These are phyloP conservation scores for Odontarrhena argentea DNA, from an alignment of 345 rosid species.

Conservation along the genomic window DNA sequence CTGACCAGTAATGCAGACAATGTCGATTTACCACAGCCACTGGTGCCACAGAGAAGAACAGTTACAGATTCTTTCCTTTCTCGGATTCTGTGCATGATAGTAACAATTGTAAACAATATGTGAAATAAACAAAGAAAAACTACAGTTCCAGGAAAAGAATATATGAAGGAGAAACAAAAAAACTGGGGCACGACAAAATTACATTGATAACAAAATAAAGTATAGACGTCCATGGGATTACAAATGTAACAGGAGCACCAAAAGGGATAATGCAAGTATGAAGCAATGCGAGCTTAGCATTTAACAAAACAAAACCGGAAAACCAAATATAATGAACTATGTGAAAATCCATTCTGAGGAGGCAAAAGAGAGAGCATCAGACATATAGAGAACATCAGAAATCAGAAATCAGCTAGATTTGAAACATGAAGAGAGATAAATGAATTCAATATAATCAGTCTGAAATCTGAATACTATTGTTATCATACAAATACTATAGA, in stretches of 20 bases:
- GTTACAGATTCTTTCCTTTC: constrained; percentile 98
- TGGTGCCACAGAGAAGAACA: constrained; percentile 95
- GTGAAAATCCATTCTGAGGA: background rate
- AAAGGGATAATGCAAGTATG: background rate
- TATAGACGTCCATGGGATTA: background rate
- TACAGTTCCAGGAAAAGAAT: background rate
- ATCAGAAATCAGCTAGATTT: background rate
- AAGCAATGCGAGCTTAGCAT: background rate
- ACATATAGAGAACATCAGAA: background rate
- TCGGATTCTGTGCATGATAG: constrained; percentile 71
- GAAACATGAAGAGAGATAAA: background rate
- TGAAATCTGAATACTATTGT: constrained; percentile 2
- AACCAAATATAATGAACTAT: constrained; percentile 5
- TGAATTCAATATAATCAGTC: constrained; percentile 8
- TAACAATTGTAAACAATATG: background rate
- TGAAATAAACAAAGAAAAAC: background rate
- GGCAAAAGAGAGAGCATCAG: background rate
- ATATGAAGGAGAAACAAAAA: constrained; percentile 23
- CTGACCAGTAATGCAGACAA: constrained; percentile 96
- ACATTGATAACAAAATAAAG: background rate
- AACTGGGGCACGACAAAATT: background rate
- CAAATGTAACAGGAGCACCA: background rate
- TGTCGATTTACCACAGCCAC: constrained; percentile 99
- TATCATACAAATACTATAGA: background rate
- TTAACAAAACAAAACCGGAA: background rate